Conservation (phyloP, 495 filamentous ascomycete genomes). For the Hyaloscypha bicolor region DNA sequence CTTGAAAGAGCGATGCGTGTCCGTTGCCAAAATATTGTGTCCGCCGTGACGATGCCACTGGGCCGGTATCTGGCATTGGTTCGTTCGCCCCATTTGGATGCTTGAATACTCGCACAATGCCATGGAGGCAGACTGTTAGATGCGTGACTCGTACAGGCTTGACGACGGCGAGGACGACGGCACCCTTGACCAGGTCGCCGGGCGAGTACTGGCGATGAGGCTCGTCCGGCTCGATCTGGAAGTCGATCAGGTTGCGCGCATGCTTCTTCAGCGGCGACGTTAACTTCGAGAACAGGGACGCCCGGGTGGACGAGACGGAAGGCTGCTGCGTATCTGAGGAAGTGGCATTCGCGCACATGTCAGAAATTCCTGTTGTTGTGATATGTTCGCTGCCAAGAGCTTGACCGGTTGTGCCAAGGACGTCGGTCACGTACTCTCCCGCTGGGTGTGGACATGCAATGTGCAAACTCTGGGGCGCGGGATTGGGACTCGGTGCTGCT, state of each 20-base stretch:
- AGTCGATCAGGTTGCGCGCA: slow-evolving; percentile 74
- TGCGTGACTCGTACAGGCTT: slow-evolving; percentile 89
- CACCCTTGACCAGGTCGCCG: slow-evolving; percentile 65
- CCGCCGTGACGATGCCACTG: slow-evolving; percentile 48
- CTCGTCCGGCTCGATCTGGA: slow-evolving; percentile 78
- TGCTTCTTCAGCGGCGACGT: slow-evolving; percentile 61
- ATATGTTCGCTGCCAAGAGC: slow-evolving; percentile 31
- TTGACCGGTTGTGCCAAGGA: slow-evolving; percentile 30
- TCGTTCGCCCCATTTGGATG: slow-evolving; percentile 69
- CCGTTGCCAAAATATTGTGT: slow-evolving; percentile 79
- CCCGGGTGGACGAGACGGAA: slow-evolving; percentile 23
- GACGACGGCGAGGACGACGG: slow-evolving; percentile 77
- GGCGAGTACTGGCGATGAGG: slow-evolving; percentile 84
- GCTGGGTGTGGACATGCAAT: background rate
- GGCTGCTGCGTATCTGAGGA: slow-evolving; percentile 28
- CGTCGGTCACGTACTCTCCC: background rate
- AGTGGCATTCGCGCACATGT: slow-evolving; percentile 35
- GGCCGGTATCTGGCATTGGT: slow-evolving; percentile 46
- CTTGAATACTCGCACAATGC: slow-evolving; percentile 86
- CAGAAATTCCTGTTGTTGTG: slow-evolving; percentile 9
- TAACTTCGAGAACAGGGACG: slow-evolving; percentile 60
- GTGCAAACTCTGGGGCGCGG: background rate
- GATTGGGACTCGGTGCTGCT: background rate
- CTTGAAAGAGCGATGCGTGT: slow-evolving; percentile 83
- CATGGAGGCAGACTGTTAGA: slow-evolving; percentile 83